Base-by-base conservation (phyloP, 257 asterid species). In the Ilex asprella region DNA sequence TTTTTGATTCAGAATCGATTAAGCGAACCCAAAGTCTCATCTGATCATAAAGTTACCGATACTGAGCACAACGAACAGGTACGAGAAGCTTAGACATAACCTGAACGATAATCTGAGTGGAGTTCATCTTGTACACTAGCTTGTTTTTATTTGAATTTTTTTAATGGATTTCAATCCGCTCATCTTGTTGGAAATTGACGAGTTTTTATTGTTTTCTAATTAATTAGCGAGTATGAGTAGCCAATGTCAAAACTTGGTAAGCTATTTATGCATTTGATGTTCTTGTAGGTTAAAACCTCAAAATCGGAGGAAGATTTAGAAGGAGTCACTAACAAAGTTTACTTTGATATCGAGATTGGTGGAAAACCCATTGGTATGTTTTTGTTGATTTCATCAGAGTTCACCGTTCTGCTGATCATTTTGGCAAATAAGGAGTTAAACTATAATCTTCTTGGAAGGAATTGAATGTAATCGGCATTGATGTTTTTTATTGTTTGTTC, bases 311-410 rank as follows among this genome's bases (percentile, higher is more conserved):
- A 66, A 64, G 81, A 75, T 71, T 63, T 52, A 44, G 94, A 81
- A 66, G 80, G 71, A 64, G 86, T 91, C 11, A 91, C 96, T 2
- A 78, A 73, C 65, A 91, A 78, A 75, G 98, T 88, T 41, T 91
- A 64, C 82, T 91, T 91, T 60, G 98, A 91, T 70, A 58, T 91
- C 60, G 81, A 91, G 55, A 88, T 91, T 62, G 56, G 79, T 66
- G 96, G 91, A 30, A 88, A 76, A 31, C 81, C 72, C 56, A 63
- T 69, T 31, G 98, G 96, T 88, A 78, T 0, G 56, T 41, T 32
- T 21, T 27, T 60, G 16, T 32, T 29, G 9, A 6, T 55, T n/a
- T 5, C 32, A 31, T 5, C 32, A 31, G 15, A 53, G 39, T 47
- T 27, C 2, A 1, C 49, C 61, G 11, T 10, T 32, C 13, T 1